Evolutionary conservation across 2,329 filamentous ascomycete genomes (phyloP).

Genomic region (Waltergamsia citrina): DNA sequence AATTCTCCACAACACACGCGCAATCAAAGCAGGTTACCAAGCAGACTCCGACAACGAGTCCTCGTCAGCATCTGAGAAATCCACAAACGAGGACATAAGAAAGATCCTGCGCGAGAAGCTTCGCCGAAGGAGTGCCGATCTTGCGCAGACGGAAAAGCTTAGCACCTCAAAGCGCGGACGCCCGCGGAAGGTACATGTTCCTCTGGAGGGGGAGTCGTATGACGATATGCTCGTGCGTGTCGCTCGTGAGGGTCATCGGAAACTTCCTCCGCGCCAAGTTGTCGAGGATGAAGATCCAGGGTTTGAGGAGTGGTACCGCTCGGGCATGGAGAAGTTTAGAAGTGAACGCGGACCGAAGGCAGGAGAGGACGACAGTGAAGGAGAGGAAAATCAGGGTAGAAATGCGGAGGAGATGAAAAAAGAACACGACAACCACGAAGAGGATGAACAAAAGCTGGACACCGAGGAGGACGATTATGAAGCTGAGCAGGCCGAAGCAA

Average conservation of each 20-base stretch:
- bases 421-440: conserved; percentile 7
- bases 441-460: background rate
- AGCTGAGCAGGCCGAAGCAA: background rate
- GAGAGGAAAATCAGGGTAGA: too few relatives aligned
- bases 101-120: too few relatives aligned
- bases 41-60: conserved; percentile 28
- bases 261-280: conserved; percentile 13
- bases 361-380: too few relatives aligned
- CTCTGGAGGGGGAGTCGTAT: conserved; percentile 32
- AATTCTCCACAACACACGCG: conserved; percentile 58
- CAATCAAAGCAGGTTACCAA: conserved; percentile 28
- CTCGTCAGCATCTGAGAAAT: conserved; percentile 2
- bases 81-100: too few relatives aligned
- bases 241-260: conserved; percentile 29
- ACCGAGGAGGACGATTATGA: background rate
- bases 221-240: conserved; percentile 35
- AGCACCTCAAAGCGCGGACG: conserved; percentile 19
- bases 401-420: conserved; percentile 7
- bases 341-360: too few relatives aligned
- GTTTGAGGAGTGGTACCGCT: conserved; percentile 22
- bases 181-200: conserved; percentile 27
- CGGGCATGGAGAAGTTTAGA: conserved; percentile 16
- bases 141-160: background rate
- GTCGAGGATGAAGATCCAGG: conserved; percentile 16
- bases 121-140: too few relatives aligned